Evolutionary conservation across 371 early-diverging fungal species (phyloP).

Genomic region (Gilbertella persicaria): DNA sequence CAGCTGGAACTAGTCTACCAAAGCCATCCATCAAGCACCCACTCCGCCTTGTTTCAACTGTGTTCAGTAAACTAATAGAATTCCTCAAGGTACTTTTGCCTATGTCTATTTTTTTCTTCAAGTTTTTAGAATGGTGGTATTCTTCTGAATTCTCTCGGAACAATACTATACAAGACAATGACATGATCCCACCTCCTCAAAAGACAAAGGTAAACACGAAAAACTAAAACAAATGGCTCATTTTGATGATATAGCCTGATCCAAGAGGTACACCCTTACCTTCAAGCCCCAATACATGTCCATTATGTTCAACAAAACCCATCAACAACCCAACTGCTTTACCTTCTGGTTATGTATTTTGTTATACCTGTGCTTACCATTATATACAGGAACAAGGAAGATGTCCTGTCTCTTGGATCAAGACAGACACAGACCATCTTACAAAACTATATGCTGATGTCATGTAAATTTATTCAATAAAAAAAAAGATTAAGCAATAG

Average conservation of each 20-base stretch:
- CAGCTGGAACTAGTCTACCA: constrained; percentile 9
- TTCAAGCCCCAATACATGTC: constrained; percentile 70
- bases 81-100: constrained; percentile 78
- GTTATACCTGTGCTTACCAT: constrained; percentile 78
- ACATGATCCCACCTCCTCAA: constrained; percentile 64
- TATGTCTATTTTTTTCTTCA: constrained; percentile 89
- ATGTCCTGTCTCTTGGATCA: constrained; percentile 76
- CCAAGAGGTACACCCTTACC: constrained; percentile 79
- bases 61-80: constrained; percentile 64
- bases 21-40: constrained; percentile 22
- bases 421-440: constrained; percentile 44
- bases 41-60: constrained; percentile 17
- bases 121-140: constrained; percentile 96
- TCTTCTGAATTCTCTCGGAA: constrained; percentile 69
- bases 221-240: neutral
- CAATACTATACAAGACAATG: constrained; percentile 33
- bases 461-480: constrained; percentile 10
- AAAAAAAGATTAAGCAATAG: constrained; percentile 57
- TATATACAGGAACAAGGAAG: constrained; percentile 64
- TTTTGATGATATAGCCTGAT: constrained; percentile 57
- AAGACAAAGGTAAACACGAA: constrained; percentile 47
- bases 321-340: constrained; percentile 86
- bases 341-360: constrained; percentile 82
- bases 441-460: constrained; percentile 65
- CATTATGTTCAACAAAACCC: constrained; percentile 66